Conservation (phyloP, 192 early-diverging fungal genomes). For the Mortierella alpina region DNA sequence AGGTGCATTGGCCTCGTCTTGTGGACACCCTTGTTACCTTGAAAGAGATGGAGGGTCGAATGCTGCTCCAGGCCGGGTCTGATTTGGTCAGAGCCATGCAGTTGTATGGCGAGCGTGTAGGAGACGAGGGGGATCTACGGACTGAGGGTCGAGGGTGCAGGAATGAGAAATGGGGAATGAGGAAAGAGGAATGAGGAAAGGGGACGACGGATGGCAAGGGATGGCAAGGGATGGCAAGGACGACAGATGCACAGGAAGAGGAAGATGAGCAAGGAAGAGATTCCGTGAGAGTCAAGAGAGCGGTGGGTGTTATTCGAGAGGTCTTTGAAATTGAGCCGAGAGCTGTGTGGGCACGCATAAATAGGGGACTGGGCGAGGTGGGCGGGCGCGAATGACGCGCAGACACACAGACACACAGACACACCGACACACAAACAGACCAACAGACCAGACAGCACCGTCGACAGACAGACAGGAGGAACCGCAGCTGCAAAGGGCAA, state of each 20-base stretch:
- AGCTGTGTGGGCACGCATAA: neutral
- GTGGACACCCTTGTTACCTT: neutral
- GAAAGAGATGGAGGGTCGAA: neutral
- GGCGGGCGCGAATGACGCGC: too few species aligned
- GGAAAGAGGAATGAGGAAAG: constrained; percentile 3
- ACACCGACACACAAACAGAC: neutral
- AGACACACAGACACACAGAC: neutral
- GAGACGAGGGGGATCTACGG: neutral
- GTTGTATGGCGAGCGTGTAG: neutral
- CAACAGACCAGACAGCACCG: neutral
- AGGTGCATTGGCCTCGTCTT: neutral
- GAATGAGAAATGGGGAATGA: neutral
- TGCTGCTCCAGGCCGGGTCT: neutral
- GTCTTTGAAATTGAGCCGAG: too few species aligned
- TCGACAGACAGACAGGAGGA: neutral
- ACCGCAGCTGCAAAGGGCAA: neutral
- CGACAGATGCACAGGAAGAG: neutral
- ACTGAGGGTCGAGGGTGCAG: neutral
- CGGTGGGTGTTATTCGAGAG: too few species aligned
- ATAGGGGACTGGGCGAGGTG: neutral
- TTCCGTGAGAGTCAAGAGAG: too few species aligned
- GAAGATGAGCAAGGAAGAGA: neutral
- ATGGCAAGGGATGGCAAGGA: neutral
- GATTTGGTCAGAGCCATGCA: neutral
- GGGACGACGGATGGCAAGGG: neutral